Evolutionary conservation across 345 rosid genomes (phyloP).

Genomic region (Camelina laxa): DNA sequence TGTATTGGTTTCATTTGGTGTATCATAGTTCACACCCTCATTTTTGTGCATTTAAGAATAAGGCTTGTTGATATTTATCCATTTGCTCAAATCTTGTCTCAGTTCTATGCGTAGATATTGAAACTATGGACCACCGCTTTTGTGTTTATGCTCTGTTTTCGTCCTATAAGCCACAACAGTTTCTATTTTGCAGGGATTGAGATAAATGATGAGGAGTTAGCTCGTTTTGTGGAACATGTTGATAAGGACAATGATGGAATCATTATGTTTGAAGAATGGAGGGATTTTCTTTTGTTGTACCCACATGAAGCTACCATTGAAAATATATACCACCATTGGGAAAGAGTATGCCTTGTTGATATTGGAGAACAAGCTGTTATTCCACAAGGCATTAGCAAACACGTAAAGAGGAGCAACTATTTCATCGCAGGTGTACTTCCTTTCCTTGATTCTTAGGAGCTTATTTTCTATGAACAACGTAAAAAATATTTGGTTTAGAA

Average conservation of each 20-base stretch:
- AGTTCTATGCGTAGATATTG: not conserved
- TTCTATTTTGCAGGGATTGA: conserved; percentile 66
- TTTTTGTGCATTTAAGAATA: not conserved
- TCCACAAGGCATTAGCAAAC: conserved; percentile 84
- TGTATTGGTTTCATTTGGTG: conserved; percentile 11
- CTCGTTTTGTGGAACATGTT: conserved; percentile 87
- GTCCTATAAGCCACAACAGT: conserved; percentile 63
- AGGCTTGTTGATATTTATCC: not conserved
- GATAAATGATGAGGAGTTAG: conserved; percentile 88
- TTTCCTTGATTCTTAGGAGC: not conserved
- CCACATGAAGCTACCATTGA: conserved; percentile 97
- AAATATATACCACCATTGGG: conserved; percentile 85
- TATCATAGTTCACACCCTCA: not conserved
- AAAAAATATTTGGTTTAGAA: not conserved
- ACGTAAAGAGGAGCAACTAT: conserved; percentile 73
- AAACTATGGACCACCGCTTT: not conserved
- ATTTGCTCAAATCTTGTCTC: not conserved
- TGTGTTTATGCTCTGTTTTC: conserved; percentile 42
- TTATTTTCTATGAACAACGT: not conserved
- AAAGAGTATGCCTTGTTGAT: conserved; percentile 86
- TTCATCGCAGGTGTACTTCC: conserved; percentile 58
- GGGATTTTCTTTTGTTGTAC: conserved; percentile 85
- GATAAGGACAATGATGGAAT: conserved; percentile 91
- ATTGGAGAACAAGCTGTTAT: conserved; percentile 90
- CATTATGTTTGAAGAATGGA: conserved; percentile 93